These are phyloP conservation scores for Tetracladium setigerum DNA, from an alignment of 495 filamentous ascomycete genomes.

Conservation along the genomic window DNA sequence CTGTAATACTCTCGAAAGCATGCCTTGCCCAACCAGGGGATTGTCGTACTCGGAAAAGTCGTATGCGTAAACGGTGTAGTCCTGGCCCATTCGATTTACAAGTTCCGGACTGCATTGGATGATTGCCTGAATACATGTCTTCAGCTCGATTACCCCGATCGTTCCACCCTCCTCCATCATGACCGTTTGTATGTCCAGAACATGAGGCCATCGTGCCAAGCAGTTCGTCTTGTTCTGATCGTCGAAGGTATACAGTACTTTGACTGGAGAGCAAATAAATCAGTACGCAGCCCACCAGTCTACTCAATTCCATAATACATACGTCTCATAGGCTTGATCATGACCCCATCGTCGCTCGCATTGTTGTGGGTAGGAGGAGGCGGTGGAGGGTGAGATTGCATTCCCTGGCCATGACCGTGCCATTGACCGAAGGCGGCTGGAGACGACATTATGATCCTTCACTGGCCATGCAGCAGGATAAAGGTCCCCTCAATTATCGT, in stretches of 20 bases:
- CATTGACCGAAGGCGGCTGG: conserved; percentile 5
- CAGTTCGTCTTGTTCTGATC: conserved; percentile 84
- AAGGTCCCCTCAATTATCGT: neutral
- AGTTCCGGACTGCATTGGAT: conserved; percentile 74
- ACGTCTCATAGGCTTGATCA: conserved; percentile 45
- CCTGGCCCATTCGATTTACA: conserved; percentile 71
- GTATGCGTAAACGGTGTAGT: conserved; percentile 94
- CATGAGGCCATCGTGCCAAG: conserved; percentile 79
- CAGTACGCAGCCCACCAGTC: neutral
- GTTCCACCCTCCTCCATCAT: conserved; percentile 61
- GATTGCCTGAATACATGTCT: conserved; percentile 84
- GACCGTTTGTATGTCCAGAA: conserved; percentile 72
- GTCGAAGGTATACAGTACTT: conserved; percentile 96
- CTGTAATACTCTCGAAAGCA: conserved; percentile 83
- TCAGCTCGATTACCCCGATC: conserved; percentile 86
- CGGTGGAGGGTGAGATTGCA: conserved; percentile 1
- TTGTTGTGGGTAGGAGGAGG: neutral
- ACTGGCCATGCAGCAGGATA: conserved; percentile 9
- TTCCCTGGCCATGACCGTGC: neutral
- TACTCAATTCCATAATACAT: conserved; percentile 12
- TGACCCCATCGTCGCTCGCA: conserved; percentile 34
- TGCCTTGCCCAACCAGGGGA: conserved; percentile 89
- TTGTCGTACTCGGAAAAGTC: conserved; percentile 94
- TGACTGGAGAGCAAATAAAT: conserved; percentile 48
- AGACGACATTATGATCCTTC: conserved; percentile 18